Conservation (phyloP, 2,329 filamentous ascomycete species). For the Sclerotinia subarctica region DNA sequence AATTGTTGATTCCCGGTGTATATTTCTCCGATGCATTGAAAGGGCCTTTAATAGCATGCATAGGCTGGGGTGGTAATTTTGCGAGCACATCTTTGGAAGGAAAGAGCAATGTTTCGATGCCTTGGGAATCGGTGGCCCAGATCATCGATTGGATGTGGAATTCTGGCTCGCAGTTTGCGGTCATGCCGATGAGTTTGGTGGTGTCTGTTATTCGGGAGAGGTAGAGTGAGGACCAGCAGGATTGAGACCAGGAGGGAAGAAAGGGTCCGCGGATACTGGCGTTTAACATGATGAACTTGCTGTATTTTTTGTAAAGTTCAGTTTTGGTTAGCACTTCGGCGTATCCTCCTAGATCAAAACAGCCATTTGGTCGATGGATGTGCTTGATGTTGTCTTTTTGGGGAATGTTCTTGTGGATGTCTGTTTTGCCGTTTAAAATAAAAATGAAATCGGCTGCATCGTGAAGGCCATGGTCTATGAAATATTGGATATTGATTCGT, state of each 20-base stretch:
- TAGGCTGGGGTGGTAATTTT: constrained; percentile 14
- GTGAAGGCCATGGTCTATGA: constrained; percentile 35
- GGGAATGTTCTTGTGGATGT: constrained; percentile 26
- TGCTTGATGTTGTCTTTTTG: constrained; percentile 28
- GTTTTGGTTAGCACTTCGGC: constrained; percentile 32
- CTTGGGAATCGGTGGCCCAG: constrained; percentile 33
- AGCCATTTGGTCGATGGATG: constrained; percentile 33
- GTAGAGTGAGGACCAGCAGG: constrained; percentile 36
- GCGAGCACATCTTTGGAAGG: constrained; percentile 24
- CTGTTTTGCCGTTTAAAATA: constrained; percentile 34
- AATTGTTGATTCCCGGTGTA: constrained; percentile 31
- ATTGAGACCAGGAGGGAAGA: constrained; percentile 32
- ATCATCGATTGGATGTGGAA: constrained; percentile 38
- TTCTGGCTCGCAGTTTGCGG: constrained; percentile 32
- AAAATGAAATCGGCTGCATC: constrained; percentile 35
- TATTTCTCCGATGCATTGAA: constrained; percentile 3
- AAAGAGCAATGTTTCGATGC: constrained; percentile 32
- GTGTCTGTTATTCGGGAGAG: constrained; percentile 26
- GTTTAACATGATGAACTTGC: constrained; percentile 35
- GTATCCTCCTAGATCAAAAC: constrained; percentile 35
- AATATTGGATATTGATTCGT: constrained; percentile 34
- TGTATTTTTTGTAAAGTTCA: constrained; percentile 34
- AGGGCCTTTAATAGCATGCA: neutral
- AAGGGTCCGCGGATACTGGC: constrained; percentile 37
- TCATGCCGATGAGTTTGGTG: constrained; percentile 37